phyloP scores from a whole-genome alignment of 1,284 basidiomycete genomes.

The Hypsizygus ulmarius region DNA sequence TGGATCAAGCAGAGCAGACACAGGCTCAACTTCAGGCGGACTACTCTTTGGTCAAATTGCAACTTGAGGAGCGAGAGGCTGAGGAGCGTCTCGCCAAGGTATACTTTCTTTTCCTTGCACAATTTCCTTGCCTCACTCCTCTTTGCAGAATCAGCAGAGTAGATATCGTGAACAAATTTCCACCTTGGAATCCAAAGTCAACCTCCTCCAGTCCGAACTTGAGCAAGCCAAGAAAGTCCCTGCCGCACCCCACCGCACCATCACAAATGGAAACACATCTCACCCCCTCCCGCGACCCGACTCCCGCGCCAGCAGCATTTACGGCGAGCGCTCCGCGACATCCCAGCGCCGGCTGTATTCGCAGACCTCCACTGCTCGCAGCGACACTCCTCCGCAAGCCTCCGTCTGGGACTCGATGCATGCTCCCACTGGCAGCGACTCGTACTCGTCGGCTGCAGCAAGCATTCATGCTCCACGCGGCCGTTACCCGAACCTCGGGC shows the following conservation, averaged over 20 bases:
- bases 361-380: slow-evolving; percentile 31
- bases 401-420: slow-evolving; percentile 77
- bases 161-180: slow-evolving; percentile 66
- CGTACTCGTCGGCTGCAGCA: slow-evolving; percentile 22
- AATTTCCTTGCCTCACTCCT: slow-evolving; percentile 4
- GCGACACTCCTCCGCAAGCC: slow-evolving; percentile 46
- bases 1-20: slow-evolving; percentile 65
- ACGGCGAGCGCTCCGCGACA: slow-evolving; percentile 35
- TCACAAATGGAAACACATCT: slow-evolving; percentile 32
- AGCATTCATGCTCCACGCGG: slow-evolving; percentile 30
- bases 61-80: slow-evolving; percentile 72
- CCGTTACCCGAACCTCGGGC: slow-evolving; percentile 37
- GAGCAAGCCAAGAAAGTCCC: slow-evolving; percentile 44
- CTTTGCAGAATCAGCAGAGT: slow-evolving; percentile 63
- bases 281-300: slow-evolving; percentile 56
- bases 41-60: slow-evolving; percentile 58
- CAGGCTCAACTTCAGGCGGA: slow-evolving; percentile 68
- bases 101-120: slow-evolving; percentile 15
- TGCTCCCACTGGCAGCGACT: slow-evolving; percentile 44
- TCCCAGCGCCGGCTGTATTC: slow-evolving; percentile 30
- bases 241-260: slow-evolving; percentile 32
- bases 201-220: slow-evolving; percentile 59
- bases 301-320: slow-evolving; percentile 66
- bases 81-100: slow-evolving; percentile 67
- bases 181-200: slow-evolving; percentile 58